These are phyloP conservation scores for Leccinellum rugosiceps DNA, from an alignment of 768 basidiomycete genomes.

Conservation along the genomic window DNA sequence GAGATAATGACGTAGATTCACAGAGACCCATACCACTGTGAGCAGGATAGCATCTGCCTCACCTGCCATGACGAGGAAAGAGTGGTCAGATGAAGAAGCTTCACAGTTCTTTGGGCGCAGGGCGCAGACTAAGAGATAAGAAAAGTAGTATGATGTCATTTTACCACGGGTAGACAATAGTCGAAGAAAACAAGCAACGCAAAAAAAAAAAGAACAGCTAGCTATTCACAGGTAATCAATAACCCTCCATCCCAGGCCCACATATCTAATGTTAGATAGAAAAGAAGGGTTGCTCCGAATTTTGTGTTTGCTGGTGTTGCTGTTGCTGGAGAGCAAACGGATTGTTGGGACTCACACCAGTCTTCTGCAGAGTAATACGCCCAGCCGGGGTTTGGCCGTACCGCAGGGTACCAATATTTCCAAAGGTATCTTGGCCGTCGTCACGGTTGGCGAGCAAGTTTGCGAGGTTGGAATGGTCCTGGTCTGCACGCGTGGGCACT, in stretches of 20 bases:
- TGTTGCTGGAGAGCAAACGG: conserved; percentile 52
- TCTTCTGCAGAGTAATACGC: conserved; percentile 42
- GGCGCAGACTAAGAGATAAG: neutral
- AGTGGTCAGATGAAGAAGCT: neutral
- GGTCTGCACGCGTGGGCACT: conserved; percentile 51
- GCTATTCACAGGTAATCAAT: conserved; percentile 11
- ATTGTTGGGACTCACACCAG: conserved; percentile 50
- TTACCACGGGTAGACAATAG: neutral
- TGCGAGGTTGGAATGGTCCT: conserved; percentile 73
- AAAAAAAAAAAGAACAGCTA: neutral
- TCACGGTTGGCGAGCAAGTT: conserved; percentile 82
- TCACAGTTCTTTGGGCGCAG: too few species aligned
- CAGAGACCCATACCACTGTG: conserved; percentile 2
- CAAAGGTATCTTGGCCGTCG: conserved; percentile 94
- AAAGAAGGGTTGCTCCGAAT: conserved; percentile 75
- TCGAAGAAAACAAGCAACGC: neutral
- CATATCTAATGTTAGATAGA: conserved; percentile 49
- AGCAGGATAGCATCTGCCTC: conserved; percentile 6
- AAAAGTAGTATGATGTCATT: conserved; percentile 23
- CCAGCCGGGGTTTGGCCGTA: conserved; percentile 62
- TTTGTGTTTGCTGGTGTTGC: conserved; percentile 52
- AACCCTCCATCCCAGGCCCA: neutral
- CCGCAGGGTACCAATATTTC: conserved; percentile 79
- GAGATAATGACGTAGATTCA: neutral
- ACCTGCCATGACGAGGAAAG: conserved; percentile 13